phyloP scores from a whole-genome alignment of 140 eudicot species.

The Flaveria floridana region DNA sequence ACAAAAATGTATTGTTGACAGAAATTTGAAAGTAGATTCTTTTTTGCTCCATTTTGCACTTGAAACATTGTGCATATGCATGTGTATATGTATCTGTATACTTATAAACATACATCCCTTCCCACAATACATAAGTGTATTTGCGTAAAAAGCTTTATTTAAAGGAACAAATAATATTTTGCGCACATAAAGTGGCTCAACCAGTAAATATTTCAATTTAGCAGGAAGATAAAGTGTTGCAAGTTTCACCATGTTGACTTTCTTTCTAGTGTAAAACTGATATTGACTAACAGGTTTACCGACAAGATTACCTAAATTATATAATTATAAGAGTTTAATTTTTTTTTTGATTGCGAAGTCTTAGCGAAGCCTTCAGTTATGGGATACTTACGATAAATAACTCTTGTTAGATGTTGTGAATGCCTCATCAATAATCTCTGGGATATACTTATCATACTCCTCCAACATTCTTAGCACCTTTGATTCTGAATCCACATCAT shows the following conservation, averaged over 20 bases:
- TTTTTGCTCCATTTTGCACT: not conserved
- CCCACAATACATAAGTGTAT: not conserved
- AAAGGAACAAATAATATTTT: too few species aligned
- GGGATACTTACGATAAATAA: not conserved
- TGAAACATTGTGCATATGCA: not conserved
- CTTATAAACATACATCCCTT: not conserved
- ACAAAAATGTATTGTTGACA: not conserved
- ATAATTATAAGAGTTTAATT: too few species aligned
- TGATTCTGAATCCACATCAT: conserved; percentile 24
- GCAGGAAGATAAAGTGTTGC: too few species aligned
- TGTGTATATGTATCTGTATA: not conserved
- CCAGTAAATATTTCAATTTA: too few species aligned
- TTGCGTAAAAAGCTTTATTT: too few species aligned
- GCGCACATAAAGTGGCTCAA: too few species aligned
- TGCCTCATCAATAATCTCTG: not conserved
- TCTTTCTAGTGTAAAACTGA: too few species aligned
- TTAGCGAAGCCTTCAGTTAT: not conserved
- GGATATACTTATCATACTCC: conserved; percentile 7
- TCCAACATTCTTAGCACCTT: conserved; percentile 5
- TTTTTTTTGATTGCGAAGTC: too few species aligned
- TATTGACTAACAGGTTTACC: too few species aligned
- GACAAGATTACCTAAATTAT: too few species aligned
- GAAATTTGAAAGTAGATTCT: not conserved
- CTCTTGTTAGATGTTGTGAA: not conserved
- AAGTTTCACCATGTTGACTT: too few species aligned